Evolutionary conservation across 371 early-diverging fungal species (phyloP).

Genomic region (Mucor sp.): DNA sequence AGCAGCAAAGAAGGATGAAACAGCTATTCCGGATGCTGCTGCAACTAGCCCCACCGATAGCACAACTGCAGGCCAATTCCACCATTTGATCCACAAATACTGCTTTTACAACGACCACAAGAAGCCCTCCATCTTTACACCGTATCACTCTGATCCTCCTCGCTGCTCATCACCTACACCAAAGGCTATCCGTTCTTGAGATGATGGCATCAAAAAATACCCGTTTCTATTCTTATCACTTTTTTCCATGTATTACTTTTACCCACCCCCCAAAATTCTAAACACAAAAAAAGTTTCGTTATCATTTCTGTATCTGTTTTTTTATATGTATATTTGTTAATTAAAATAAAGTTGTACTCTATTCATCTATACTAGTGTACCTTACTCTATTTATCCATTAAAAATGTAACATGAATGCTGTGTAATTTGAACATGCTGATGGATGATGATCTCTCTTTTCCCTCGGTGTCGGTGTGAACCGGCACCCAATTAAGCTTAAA

Average conservation of each 20-base stretch:
- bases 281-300: background rate
- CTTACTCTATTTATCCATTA: background rate
- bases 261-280: background rate
- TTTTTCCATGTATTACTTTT: background rate
- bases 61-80: constrained; percentile 14
- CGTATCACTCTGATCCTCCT: constrained; percentile 10
- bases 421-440: background rate
- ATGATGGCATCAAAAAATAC: background rate
- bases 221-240: background rate
- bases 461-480: background rate
- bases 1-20: background rate
- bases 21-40: no score
- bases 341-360: no score
- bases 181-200: constrained; percentile 1
- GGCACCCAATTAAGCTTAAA: background rate
- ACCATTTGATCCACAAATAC: constrained; percentile 47
- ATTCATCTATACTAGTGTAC: background rate
- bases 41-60: background rate
- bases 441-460: background rate
- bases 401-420: background rate
- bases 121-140: background rate
- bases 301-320: constrained; percentile 2
- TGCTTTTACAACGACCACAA: constrained; percentile 43
- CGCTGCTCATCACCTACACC: constrained; percentile 4
- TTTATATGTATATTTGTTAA: background rate